phyloP scores from a whole-genome alignment of 306 rosid genomes.

The Prunus salicina region DNA sequence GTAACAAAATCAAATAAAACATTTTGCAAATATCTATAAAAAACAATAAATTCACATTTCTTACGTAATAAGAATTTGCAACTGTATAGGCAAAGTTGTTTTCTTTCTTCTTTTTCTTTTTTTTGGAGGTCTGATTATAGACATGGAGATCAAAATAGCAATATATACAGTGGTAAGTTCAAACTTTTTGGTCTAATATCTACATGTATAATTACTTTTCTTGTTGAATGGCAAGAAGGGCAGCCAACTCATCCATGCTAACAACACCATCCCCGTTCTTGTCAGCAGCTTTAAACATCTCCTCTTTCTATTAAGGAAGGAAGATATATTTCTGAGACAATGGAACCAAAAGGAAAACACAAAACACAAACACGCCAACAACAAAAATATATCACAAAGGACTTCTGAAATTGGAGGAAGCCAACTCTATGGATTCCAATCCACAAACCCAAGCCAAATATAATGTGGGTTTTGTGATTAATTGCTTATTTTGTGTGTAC shows the following conservation, averaged over 20 bases:
- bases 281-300: slow-evolving; percentile 90
- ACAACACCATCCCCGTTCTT: slow-evolving; percentile 81
- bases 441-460: background rate
- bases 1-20: background rate
- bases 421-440: slow-evolving; percentile 14
- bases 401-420: slow-evolving; percentile 13
- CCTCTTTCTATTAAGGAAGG: slow-evolving; percentile 71
- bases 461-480: background rate
- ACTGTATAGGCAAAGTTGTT: background rate
- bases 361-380: slow-evolving; percentile 8
- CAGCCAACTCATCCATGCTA: slow-evolving; percentile 90
- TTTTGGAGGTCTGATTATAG: background rate
- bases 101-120: background rate
- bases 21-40: background rate
- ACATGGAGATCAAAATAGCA: background rate
- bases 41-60: background rate
- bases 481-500: background rate
- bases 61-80: background rate
- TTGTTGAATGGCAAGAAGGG: slow-evolving; percentile 81
- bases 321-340: slow-evolving; percentile 29
- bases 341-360: background rate
- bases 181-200: slow-evolving; percentile 17
- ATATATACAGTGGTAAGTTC: background rate
- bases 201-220: slow-evolving; percentile 60
- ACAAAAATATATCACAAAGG: slow-evolving; percentile 3